These are phyloP conservation scores for Podospora anserina DNA, from an alignment of 495 filamentous ascomycete species.

Conservation along the genomic window DNA sequence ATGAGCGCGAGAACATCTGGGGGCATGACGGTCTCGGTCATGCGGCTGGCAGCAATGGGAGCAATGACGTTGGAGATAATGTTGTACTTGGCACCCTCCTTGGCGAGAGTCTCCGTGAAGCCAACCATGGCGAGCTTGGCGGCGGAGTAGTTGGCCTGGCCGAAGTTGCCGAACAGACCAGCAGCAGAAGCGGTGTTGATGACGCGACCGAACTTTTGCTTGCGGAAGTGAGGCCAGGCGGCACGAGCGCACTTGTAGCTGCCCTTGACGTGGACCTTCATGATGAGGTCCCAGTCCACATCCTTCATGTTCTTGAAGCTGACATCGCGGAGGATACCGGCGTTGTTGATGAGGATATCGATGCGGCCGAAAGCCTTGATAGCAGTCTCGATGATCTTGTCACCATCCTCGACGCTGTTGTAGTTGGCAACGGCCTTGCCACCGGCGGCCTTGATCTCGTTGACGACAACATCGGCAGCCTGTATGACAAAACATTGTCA, in stretches of 20 bases:
- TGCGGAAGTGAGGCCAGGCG: conserved; percentile 96
- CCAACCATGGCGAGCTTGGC: conserved; percentile 95
- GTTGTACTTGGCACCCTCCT: conserved; percentile 98
- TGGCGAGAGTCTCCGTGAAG: conserved; percentile 97
- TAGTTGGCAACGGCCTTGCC: conserved; percentile 99
- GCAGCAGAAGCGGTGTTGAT: conserved; percentile 97
- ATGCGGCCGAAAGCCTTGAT: conserved; percentile 89
- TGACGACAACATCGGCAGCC: conserved; percentile 93
- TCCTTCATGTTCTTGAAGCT: conserved; percentile 99
- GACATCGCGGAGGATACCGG: conserved; percentile 92
- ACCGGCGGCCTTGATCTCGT: conserved; percentile 87
- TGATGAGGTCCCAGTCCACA: conserved; percentile 91
- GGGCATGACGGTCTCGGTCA: conserved; percentile 98
- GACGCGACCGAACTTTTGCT: conserved; percentile 94
- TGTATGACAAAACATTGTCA: conserved; percentile 29
- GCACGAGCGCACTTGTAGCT: conserved; percentile 96
- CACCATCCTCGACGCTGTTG: conserved; percentile 92
- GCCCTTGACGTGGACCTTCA: conserved; percentile 90
- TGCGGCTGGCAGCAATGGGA: conserved; percentile 90
- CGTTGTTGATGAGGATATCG: conserved; percentile 96
- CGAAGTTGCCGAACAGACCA: conserved; percentile 93
- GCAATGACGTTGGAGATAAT: conserved; percentile 95
- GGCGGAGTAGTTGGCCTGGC: conserved; percentile 95
- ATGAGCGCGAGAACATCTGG: conserved; percentile 84
- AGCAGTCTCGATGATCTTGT: conserved; percentile 93